Percentiles rank a stretch among this genome's conserved stretches.
These are phyloP conservation scores for Rosellinia necatrix DNA, from an alignment of 2,329 filamentous ascomycete species.

Conservation along the genomic window DNA sequence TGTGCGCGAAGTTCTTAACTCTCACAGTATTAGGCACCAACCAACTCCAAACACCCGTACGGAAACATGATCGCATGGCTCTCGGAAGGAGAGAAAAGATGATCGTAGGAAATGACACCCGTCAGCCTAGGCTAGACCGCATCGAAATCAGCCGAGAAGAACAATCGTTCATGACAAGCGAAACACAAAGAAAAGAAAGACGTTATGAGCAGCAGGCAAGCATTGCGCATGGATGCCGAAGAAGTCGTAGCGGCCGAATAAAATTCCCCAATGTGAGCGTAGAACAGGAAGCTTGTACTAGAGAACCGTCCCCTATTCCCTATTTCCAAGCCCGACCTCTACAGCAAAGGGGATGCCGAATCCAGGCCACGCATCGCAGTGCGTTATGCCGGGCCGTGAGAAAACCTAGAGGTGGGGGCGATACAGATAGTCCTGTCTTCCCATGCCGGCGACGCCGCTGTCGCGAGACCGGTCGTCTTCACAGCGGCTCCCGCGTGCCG, in stretches of 20 bases:
- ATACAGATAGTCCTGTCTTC: not conserved
- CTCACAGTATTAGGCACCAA: not conserved
- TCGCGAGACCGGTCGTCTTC: slow-evolving; percentile 1
- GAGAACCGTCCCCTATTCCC: not conserved
- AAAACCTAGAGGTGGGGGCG: not conserved
- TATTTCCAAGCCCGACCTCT: not conserved
- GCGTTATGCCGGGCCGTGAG: not conserved
- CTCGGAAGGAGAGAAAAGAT: not conserved
- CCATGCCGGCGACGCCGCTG: slow-evolving; percentile 14
- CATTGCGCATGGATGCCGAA: not conserved
- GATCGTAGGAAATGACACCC: not conserved
- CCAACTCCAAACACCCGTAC: no score
- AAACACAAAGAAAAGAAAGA: not conserved
- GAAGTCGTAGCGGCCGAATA: not conserved
- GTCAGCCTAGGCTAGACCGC: not conserved
- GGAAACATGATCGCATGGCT: no score
- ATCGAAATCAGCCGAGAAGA: not conserved
- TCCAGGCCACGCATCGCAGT: not conserved
- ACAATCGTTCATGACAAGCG: not conserved
- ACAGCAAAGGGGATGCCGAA: not conserved
- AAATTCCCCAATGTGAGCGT: not conserved
- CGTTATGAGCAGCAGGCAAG: not conserved
- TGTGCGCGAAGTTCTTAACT: not conserved
- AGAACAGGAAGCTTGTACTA: not conserved
- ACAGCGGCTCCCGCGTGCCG: not conserved